Percentiles rank a stretch among this genome's conserved stretches.
phyloP scores from a whole-genome alignment of 768 basidiomycete species.

The Mycena haematopus region DNA sequence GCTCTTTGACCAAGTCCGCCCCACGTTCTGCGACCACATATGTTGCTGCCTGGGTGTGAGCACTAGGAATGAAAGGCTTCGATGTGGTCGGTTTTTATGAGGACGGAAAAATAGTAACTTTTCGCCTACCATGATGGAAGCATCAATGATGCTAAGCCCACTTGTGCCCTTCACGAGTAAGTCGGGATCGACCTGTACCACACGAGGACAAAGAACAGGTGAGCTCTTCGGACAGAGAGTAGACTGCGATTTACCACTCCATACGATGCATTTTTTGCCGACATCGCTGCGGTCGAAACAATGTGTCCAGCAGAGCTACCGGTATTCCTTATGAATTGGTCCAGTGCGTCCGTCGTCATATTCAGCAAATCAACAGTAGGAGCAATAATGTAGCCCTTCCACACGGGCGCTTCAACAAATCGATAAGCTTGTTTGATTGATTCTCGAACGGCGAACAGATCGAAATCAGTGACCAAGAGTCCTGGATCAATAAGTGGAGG shows the following conservation, averaged over 20 bases:
- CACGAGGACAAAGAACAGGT: constrained; percentile 6
- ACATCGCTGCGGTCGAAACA: constrained; percentile 39
- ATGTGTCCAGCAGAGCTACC: constrained; percentile 36
- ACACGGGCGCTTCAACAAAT: constrained; percentile 36
- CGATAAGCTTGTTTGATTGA: constrained; percentile 32
- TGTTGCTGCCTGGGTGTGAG: too few species aligned
- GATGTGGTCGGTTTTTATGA: neutral
- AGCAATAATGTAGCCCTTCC: constrained; percentile 36
- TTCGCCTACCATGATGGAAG: constrained; percentile 36
- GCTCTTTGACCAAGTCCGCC: constrained; percentile 22
- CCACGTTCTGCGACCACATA: constrained; percentile 12
- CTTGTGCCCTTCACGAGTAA: too few species aligned
- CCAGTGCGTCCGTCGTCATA: too few species aligned
- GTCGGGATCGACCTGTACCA: too few species aligned
- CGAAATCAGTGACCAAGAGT: too few species aligned
- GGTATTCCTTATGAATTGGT: constrained; percentile 32
- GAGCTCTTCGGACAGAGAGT: constrained; percentile 7
- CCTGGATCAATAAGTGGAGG: too few species aligned
- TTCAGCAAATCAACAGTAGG: too few species aligned
- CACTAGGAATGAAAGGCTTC: too few species aligned
- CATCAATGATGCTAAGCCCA: too few species aligned
- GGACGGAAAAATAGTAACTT: neutral
- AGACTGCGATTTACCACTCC: constrained; percentile 32
- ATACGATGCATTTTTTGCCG: too few species aligned
- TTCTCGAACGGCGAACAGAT: constrained; percentile 33